A percentile compares a stretch with the other conserved stretches of the same genome.
phyloP scores from a whole-genome alignment of 192 early-diverging fungal species.

The Rhizophagus sp. region DNA sequence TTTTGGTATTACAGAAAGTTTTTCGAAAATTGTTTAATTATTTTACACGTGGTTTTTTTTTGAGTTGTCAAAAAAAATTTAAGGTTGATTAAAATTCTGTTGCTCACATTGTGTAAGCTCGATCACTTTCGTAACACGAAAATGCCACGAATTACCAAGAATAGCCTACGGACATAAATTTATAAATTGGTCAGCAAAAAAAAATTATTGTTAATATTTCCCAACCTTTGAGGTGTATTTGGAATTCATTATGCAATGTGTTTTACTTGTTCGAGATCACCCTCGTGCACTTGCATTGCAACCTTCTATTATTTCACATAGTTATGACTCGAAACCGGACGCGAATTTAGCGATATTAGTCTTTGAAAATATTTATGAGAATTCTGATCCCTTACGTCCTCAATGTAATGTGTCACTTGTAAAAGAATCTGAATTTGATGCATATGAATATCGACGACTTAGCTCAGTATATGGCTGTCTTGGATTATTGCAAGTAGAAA shows the following conservation, averaged over 20 bases:
- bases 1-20: too few relatives aligned
- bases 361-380: not conserved
- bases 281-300: not conserved
- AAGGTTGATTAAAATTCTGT: not conserved
- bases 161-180: not conserved
- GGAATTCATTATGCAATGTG: constrained; percentile 6
- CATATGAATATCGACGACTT: not conserved
- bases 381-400: not conserved
- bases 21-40: too few relatives aligned
- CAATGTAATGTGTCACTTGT: constrained; percentile 23
- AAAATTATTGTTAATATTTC: not conserved
- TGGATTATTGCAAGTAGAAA: constrained; percentile 50
- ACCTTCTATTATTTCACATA: too few relatives aligned
- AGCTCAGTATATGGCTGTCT: constrained; percentile 54
- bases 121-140: not conserved
- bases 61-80: too few relatives aligned
- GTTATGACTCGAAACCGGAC: not conserved
- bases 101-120: not conserved
- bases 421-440: not conserved
- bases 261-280: not conserved
- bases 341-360: not conserved
- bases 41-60: not conserved
- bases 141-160: not conserved
- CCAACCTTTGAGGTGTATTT: not conserved
- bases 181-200: not conserved